Evolutionary conservation across 331 rosid genomes (phyloP).

Genomic region (Prunus yedoensis): DNA sequence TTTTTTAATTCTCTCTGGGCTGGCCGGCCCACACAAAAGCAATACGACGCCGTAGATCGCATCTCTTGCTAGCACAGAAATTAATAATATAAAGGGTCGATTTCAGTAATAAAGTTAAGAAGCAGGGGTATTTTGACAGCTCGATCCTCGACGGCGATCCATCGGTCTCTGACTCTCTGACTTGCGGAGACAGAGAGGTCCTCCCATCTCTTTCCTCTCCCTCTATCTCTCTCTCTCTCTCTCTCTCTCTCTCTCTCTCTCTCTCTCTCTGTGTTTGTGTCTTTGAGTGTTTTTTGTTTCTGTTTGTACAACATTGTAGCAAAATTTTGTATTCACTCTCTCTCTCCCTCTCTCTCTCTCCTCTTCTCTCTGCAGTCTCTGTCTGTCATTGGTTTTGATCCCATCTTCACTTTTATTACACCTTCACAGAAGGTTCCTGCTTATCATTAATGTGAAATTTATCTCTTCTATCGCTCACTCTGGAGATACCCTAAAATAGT

Average conservation of each 20-base stretch:
- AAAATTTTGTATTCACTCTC: neutral
- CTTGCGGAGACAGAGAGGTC: neutral
- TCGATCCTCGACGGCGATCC: slow-evolving; percentile 23
- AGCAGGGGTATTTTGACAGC: neutral
- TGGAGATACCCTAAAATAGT: slow-evolving; percentile 1
- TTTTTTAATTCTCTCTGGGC: no score
- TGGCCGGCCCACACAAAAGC: no score
- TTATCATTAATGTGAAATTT: slow-evolving; percentile 7
- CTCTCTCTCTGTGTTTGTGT: neutral
- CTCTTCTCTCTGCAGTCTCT: slow-evolving; percentile 9
- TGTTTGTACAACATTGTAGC: neutral
- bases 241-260: neutral
- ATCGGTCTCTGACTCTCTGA: neutral
- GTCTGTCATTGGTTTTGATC: neutral
- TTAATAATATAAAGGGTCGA: neutral
- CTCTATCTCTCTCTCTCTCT: neutral
- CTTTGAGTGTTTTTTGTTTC: neutral
- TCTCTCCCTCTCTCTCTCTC: neutral
- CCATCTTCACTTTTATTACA: neutral
- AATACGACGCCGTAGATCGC: slow-evolving; percentile 16
- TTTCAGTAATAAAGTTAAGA: neutral
- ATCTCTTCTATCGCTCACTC: neutral
- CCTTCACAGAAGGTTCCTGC: neutral
- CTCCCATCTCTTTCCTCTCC: no score
- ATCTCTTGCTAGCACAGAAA: neutral